These are phyloP conservation scores for Pisolithus orientalis DNA, from an alignment of 768 basidiomycete genomes.

Conservation along the genomic window DNA sequence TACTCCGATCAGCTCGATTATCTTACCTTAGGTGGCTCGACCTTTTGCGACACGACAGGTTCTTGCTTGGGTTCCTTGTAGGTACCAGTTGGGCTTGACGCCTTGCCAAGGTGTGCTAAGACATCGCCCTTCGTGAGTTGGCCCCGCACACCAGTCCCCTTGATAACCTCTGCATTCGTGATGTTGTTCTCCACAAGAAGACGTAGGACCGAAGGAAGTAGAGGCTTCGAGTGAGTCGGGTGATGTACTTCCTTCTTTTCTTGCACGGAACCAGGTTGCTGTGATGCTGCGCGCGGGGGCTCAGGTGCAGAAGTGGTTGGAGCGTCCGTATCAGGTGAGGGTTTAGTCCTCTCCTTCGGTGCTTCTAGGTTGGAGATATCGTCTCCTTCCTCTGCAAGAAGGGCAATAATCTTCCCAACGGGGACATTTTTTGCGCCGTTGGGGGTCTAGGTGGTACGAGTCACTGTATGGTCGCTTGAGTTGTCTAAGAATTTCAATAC, in stretches of 20 bases:
- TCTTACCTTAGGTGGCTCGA: conserved; percentile 35
- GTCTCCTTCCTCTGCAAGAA: conserved; percentile 94
- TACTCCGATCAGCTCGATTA: background rate
- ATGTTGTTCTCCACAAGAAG: conserved; percentile 57
- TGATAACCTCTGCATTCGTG: conserved; percentile 57
- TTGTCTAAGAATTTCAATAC: conserved; percentile 37
- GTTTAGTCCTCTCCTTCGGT: conserved; percentile 37
- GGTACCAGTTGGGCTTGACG: conserved; percentile 70
- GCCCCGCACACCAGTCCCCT: conserved; percentile 84
- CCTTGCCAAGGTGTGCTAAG: conserved; percentile 77
- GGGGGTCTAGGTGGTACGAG: conserved; percentile 38
- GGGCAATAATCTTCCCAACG: conserved; percentile 85
- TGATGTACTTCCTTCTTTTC: conserved; percentile 30
- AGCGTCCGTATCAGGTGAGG: conserved; percentile 16
- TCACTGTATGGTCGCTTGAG: background rate
- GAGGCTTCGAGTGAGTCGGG: conserved; percentile 52
- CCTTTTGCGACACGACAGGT: conserved; percentile 23
- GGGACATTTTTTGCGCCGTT: conserved; percentile 82
- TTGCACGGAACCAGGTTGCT: conserved; percentile 17
- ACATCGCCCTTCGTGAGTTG: conserved; percentile 98
- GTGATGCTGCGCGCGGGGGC: conserved; percentile 12
- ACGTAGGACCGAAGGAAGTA: conserved; percentile 89
- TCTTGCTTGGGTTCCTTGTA: conserved; percentile 44
- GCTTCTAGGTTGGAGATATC: conserved; percentile 80
- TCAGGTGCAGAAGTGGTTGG: conserved; percentile 15